Conservation (phyloP, 1,284 basidiomycete species). For the Austroboletus rostrupii region DNA sequence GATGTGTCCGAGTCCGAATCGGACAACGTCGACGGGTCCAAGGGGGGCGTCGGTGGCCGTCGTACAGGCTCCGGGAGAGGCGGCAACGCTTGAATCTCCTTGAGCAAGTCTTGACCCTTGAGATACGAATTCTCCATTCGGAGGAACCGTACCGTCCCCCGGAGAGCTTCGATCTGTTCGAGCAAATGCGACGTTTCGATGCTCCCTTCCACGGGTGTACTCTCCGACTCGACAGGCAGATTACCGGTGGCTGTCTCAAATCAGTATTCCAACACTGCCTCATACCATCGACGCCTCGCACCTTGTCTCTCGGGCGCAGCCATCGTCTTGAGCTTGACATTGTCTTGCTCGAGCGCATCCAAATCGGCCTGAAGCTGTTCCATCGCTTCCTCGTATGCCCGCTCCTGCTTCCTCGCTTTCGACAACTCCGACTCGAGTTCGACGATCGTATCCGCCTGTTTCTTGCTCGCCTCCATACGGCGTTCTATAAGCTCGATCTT, state of each 20-base stretch:
- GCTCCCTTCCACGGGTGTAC: constrained; percentile 65
- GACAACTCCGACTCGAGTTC: constrained; percentile 79
- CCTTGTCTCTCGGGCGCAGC: constrained; percentile 65
- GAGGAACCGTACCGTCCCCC: constrained; percentile 84
- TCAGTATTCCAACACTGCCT: background rate
- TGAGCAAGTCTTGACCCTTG: constrained; percentile 83
- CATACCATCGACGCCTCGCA: constrained; percentile 29
- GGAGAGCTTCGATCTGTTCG: constrained; percentile 90
- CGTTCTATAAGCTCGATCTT: constrained; percentile 95
- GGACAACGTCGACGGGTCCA: constrained; percentile 58
- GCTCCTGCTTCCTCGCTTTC: constrained; percentile 83
- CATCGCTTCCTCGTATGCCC: constrained; percentile 88
- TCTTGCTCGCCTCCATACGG: constrained; percentile 85
- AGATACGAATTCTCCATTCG: constrained; percentile 90
- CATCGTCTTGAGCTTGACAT: constrained; percentile 72
- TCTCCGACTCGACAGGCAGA: constrained; percentile 57
- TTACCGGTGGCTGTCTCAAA: constrained; percentile 40
- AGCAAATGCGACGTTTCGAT: constrained; percentile 82
- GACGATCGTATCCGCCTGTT: constrained; percentile 78
- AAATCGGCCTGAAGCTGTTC: constrained; percentile 89
- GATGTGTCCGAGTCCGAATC: constrained; percentile 61
- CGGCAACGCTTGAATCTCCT: constrained; percentile 75
- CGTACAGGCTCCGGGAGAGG: constrained; percentile 48
- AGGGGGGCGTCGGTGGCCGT: constrained; percentile 53
- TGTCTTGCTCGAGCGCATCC: constrained; percentile 84